Percentiles rank a stretch among this genome's conserved stretches.
Evolutionary conservation across 768 basidiomycete genomes (phyloP).

Genomic region (Boletus subcaerulescens): DNA sequence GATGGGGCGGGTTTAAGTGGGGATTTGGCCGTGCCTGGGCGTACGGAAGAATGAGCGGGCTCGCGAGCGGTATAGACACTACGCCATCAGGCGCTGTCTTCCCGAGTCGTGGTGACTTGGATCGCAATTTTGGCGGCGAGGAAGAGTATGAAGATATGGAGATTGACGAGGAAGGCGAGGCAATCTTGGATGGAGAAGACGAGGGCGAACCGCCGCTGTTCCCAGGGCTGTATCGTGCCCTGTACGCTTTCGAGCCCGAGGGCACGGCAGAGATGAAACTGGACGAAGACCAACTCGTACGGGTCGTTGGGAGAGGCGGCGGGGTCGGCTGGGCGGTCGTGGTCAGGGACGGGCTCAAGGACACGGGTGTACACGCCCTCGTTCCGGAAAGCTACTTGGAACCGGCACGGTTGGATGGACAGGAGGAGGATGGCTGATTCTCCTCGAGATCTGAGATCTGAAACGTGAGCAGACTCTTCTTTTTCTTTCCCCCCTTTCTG

Average conservation of each 20-base stretch:
- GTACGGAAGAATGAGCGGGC: slow-evolving; percentile 8
- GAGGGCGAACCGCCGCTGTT: slow-evolving; percentile 40
- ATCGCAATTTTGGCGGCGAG: slow-evolving; percentile 44
- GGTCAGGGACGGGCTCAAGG: slow-evolving; percentile 39
- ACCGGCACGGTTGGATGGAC: slow-evolving; percentile 40
- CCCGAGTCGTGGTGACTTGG: slow-evolving; percentile 45
- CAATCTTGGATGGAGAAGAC: not conserved
- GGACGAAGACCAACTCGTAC: slow-evolving; percentile 72
- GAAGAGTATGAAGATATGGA: slow-evolving; percentile 26
- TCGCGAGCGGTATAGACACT: slow-evolving; percentile 1
- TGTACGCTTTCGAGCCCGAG: slow-evolving; percentile 78
- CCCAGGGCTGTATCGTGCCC: slow-evolving; percentile 73
- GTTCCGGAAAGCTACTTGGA: slow-evolving; percentile 81
- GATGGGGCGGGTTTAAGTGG: slow-evolving; percentile 42
- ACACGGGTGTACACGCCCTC: slow-evolving; percentile 55
- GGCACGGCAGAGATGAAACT: slow-evolving; percentile 81
- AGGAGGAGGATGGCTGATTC: slow-evolving; percentile 13
- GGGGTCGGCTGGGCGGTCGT: slow-evolving; percentile 83
- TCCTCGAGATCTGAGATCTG: not conserved
- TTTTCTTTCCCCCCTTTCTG: not conserved
- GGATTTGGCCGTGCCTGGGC: slow-evolving; percentile 41
- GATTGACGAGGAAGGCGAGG: slow-evolving; percentile 35
- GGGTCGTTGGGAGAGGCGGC: slow-evolving; percentile 70
- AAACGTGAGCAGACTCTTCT: not conserved
- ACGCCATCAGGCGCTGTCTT: slow-evolving; percentile 9